Base-by-base conservation (phyloP, 192 early-diverging fungal genomes). In the Backusella liffmaniae region DNA sequence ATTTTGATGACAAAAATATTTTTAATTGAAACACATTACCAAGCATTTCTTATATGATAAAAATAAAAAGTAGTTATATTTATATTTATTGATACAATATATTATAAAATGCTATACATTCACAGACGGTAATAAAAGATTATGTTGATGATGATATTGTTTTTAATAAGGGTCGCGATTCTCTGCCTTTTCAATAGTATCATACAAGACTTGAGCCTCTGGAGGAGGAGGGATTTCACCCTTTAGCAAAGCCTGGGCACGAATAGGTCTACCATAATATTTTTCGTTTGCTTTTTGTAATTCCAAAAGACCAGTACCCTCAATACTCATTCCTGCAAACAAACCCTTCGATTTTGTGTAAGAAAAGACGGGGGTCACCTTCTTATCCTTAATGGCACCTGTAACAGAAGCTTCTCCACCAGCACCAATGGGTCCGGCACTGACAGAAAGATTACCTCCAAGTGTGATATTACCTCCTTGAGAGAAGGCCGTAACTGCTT, bases 341-440 rank as follows among this genome's bases (percentile, higher is more conserved):
- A 98, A 86, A 10, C 96, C 96, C 82, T 94, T 93, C 37, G 93
- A 90, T 73, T 96, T 94, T 74, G 90, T 92, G 80, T 98, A 98
- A 30, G 94, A 95, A 77, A 91, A 94, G 56, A 96, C 90, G 12
- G 94, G 90, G 0, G 95, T 91, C 0, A 92, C 80, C 67, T 92
- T 90, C 62, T 86, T 75, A 0, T 69, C 73, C 36, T 69, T 75
- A 12, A 79, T 76, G 53, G 78, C 82, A 56, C 80, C 83, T 16
- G 86, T 74, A 51, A 83, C 74, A 36, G 77, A 75, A 32, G 84
- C 82, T 66, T 85, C 82, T 1, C 79, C 86, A 32, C 85, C 86
- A 13, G 82, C 81, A 51, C 88, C 88, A 42, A 89, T 80, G 23
- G 88, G 88, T 10, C 88, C 88, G 7, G 82, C 82, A 41, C 84